These are phyloP conservation scores for Podospora pseudoanserina DNA, from an alignment of 495 filamentous ascomycete genomes.

Conservation along the genomic window DNA sequence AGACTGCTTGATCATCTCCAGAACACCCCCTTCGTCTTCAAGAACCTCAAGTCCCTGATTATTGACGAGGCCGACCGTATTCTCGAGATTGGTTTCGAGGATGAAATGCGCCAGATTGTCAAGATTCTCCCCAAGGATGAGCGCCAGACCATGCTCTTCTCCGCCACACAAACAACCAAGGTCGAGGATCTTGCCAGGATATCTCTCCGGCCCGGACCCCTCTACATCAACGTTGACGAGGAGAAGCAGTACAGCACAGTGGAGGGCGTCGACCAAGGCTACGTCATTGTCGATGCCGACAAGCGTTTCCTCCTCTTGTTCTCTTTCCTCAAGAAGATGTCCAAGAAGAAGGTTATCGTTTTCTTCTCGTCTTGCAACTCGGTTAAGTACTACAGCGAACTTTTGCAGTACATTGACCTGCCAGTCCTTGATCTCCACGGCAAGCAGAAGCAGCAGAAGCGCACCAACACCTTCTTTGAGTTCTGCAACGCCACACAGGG, in stretches of 20 bases:
- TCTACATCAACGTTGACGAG: conserved; percentile 91
- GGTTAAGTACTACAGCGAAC: conserved; percentile 91
- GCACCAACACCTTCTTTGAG: conserved; percentile 97
- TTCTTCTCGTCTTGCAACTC: conserved; percentile 93
- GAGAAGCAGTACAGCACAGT: conserved; percentile 60
- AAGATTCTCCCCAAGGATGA: conserved; percentile 89
- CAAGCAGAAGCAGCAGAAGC: conserved; percentile 96
- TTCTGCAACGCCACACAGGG: conserved; percentile 93
- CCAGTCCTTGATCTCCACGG: conserved; percentile 86
- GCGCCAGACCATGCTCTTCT: conserved; percentile 95
- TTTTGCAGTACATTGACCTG: conserved; percentile 94
- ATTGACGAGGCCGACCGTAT: conserved; percentile 95
- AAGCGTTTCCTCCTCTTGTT: conserved; percentile 92
- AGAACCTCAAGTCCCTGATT: conserved; percentile 75
- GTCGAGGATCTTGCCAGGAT: conserved; percentile 95
- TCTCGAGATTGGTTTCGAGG: conserved; percentile 95
- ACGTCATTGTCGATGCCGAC: conserved; percentile 88
- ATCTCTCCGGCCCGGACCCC: conserved; percentile 82
- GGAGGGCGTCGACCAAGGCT: conserved; percentile 90
- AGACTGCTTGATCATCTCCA: conserved; percentile 91
- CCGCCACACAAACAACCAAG: conserved; percentile 96
- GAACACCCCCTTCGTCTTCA: conserved; percentile 90
- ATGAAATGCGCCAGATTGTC: conserved; percentile 95
- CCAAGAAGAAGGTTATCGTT: conserved; percentile 93
- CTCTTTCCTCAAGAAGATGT: conserved; percentile 87